Percentiles rank a stretch among this genome's conserved stretches.
phyloP scores from a whole-genome alignment of 2,329 filamentous ascomycete species.

The Colletotrichum gigasporum region DNA sequence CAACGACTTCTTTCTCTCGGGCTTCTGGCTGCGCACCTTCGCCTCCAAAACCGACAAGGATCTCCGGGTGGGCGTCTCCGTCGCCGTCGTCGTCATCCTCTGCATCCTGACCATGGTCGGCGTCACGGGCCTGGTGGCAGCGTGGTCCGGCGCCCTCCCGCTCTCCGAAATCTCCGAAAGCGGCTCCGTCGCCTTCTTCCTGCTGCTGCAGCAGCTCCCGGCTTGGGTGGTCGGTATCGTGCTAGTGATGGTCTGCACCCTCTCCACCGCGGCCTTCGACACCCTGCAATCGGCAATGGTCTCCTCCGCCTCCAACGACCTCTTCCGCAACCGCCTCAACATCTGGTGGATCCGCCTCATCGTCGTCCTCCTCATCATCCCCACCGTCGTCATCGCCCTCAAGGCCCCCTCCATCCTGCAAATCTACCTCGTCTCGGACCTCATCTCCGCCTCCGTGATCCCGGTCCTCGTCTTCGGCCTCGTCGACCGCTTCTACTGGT shows the following conservation, averaged over 20 bases:
- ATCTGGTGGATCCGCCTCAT: conserved; percentile 76
- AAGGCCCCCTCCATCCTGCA: conserved; percentile 79
- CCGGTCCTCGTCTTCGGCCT: conserved; percentile 81
- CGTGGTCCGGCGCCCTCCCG: conserved; percentile 79
- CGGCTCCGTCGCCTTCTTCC: conserved; percentile 78
- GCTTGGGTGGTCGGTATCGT: conserved; percentile 85
- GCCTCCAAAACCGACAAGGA: conserved; percentile 82
- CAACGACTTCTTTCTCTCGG: conserved; percentile 88
- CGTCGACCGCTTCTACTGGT: conserved; percentile 72
- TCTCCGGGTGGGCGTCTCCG: conserved; percentile 76
- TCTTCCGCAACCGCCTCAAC: conserved; percentile 83
- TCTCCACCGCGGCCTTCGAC: conserved; percentile 83
- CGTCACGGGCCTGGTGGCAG: conserved; percentile 76
- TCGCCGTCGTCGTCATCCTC: conserved; percentile 72
- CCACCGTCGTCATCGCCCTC: conserved; percentile 77
- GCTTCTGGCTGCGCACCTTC: conserved; percentile 87
- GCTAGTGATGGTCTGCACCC: conserved; percentile 80
- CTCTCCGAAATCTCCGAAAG: conserved; percentile 66
- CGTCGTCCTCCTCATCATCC: conserved; percentile 79
- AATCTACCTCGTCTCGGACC: conserved; percentile 84
- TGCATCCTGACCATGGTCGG: conserved; percentile 79
- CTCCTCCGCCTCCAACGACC: conserved; percentile 83
- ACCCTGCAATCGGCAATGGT: conserved; percentile 86
- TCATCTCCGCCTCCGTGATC: conserved; percentile 80
- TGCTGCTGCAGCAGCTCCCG: conserved; percentile 76